Conservation (phyloP, 78 protist genomes). For the Dictyostelium capitatum region DNA sequence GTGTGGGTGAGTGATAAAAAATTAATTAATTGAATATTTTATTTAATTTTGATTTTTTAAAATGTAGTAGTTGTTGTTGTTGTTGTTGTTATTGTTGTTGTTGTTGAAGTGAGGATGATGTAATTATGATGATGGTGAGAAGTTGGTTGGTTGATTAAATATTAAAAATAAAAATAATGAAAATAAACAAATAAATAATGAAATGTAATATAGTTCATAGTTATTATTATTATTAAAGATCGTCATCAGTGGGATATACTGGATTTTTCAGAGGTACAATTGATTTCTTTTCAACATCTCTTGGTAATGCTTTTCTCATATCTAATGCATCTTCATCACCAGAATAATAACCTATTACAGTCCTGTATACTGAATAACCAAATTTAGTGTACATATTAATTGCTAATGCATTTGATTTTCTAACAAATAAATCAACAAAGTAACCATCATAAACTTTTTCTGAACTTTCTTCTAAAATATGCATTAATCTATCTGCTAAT, state of each 20-base stretch:
- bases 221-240: not conserved
- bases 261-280: conserved; percentile 87
- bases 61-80: too few relatives aligned
- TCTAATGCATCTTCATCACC: conserved; percentile 95
- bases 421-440: conserved; percentile 98
- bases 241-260: conserved; percentile 74
- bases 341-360: conserved; percentile 94
- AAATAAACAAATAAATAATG: too few relatives aligned
- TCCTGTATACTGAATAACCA: conserved; percentile 94
- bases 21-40: too few relatives aligned
- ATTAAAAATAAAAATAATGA: too few relatives aligned
- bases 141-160: too few relatives aligned
- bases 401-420: conserved; percentile 95
- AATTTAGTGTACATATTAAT: conserved; percentile 92
- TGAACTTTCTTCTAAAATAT: conserved; percentile 91
- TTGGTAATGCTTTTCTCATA: conserved; percentile 91
- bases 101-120: too few relatives aligned
- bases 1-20: too few relatives aligned
- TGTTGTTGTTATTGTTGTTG: too few relatives aligned
- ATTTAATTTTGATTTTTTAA: too few relatives aligned
- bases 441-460: conserved; percentile 91
- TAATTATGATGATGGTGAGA: too few relatives aligned
- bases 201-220: too few relatives aligned
- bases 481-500: conserved; percentile 93
- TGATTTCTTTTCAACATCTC: conserved; percentile 91